Conservation (phyloP, 352 stramenopile genomes). For the Globisporangium takayamanum region DNA sequence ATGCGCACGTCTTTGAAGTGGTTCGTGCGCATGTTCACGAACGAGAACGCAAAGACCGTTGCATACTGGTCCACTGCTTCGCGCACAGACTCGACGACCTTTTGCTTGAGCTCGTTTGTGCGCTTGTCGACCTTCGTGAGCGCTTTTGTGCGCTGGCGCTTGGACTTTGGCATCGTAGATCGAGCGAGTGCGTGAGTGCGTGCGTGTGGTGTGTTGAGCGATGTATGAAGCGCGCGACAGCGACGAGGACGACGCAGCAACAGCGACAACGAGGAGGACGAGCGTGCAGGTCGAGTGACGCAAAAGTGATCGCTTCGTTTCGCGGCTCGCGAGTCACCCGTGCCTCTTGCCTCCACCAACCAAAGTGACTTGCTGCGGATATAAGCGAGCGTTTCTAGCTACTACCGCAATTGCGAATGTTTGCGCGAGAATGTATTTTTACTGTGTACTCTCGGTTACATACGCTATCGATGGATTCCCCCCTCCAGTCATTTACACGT, state of each 20-base stretch:
- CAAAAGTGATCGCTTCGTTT: constrained; percentile 15
- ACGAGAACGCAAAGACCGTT: constrained; percentile 94
- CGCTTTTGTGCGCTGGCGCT: constrained; percentile 81
- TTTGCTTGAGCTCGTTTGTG: constrained; percentile 94
- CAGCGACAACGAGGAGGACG: neutral
- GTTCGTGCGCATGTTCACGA: constrained; percentile 98
- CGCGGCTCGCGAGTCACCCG: constrained; percentile 11
- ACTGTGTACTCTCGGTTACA: too few relatives aligned
- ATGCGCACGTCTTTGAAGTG: constrained; percentile 98
- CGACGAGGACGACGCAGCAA: neutral
- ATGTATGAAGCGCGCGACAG: too few relatives aligned
- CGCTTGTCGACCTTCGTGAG: constrained; percentile 96
- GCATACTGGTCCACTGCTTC: constrained; percentile 92
- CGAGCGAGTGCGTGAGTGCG: neutral
- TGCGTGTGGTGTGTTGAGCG: neutral
- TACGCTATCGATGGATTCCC: too few relatives aligned
- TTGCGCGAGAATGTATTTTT: too few relatives aligned
- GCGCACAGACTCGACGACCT: constrained; percentile 91
- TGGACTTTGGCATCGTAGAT: constrained; percentile 77
- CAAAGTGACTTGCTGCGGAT: constrained; percentile 21
- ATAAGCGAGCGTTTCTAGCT: neutral
- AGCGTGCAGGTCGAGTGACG: constrained; percentile 3
- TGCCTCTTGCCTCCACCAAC: constrained; percentile 36
- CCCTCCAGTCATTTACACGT: too few relatives aligned
- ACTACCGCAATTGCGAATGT: too few relatives aligned